Base-by-base conservation (phyloP, 1,139 yeast genomes). In the Hyphopichia burtonii region DNA sequence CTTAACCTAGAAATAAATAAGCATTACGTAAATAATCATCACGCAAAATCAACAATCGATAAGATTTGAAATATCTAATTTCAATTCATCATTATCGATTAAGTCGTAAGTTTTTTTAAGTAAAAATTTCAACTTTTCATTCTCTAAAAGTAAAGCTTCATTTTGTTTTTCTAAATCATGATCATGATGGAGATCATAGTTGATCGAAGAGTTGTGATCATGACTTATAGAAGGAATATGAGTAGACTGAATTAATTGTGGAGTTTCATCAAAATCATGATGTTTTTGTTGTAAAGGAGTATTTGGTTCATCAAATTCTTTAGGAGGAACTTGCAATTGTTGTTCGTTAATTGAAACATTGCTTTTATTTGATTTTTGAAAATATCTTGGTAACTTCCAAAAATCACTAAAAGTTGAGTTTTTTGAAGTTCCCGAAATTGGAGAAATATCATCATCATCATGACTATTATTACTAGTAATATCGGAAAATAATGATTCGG, bases 91-190 rank as follows among this genome's bases (percentile, higher is more conserved):
- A 25, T 53, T 55, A 19, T 53, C 59, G 28, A 67, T 41, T 42
- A 54, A 42, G 4, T 41, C 46, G 40, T 54, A 56, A 1, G 71
- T 68, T 46, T 55, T 55, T 44, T 48, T 55, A 31, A 67, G 51
- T 37, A 67, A 53, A 14, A 38, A 51, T 50, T 53, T 57, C 42
- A 67, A 53, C 11, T 50, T 46, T 34, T 59, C 59, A 49, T 63
- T 64, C 41, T 66, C 70, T 20, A 48, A 45, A 25, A 42, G 22
- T 33, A 60, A 10, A 10, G 11, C 3, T 25, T 25, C 28, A 25
- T 11, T 8, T 9, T 8, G n/a, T 25, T 25, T 11, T 25, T 25
- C 41, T n/a, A 45, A 47, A 25, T 50, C 49, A 15, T 41, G 7
- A 32, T 37, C 36, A 37, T 31, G 34, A 17, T 31, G 18, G 17